Base-by-base conservation (phyloP, 2,329 filamentous ascomycete species). In the Penicillium occitanis region DNA sequence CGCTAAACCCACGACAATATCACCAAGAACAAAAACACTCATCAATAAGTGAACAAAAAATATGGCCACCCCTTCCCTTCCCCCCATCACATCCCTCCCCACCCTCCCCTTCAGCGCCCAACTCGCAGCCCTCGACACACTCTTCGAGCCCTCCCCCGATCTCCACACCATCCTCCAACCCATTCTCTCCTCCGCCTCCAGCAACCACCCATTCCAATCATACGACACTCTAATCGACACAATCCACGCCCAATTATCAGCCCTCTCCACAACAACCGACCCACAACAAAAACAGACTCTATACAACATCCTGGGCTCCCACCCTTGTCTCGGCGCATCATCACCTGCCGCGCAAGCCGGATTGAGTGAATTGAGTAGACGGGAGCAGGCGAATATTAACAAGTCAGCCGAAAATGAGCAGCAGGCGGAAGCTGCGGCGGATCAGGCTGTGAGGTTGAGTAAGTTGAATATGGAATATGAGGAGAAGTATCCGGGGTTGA, bases 141-240 rank as follows among this genome's bases (percentile, higher is more conserved):
- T 97, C 67, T 97, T 97, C 78, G 93, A 97, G 76, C 91, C 91
- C 17, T 93, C 90, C 63, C 81, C 85, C 0, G 86, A 89, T 61
- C 87, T 97, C 1, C 92, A 94, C 77, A 82, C 85, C 13, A 83
- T 95, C 14, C 86, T 91, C 17, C 76, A 91, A 5, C 90, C 91
- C 1, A 80, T 90, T 2, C 82, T 96, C n/a, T 82, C 82, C 48
- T 10, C 17, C 14, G 10, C 33, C 8, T 35, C 33, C 33, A 11
- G 6, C 37, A 81, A 82, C 53, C 78, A 84, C 58, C 76, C 81
- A 1, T 93, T 92, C 76, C 71, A 80, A 1, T 88, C 87, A 30
- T 97, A 97, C 77, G 69, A 82, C 7, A 83, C 87, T 42, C 83
- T 97, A 6, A 89, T 96, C 73, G 82, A 86, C 57, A 84, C 86